Base-by-base conservation (phyloP, 768 basidiomycete genomes). In the Suillus occidentalis region DNA sequence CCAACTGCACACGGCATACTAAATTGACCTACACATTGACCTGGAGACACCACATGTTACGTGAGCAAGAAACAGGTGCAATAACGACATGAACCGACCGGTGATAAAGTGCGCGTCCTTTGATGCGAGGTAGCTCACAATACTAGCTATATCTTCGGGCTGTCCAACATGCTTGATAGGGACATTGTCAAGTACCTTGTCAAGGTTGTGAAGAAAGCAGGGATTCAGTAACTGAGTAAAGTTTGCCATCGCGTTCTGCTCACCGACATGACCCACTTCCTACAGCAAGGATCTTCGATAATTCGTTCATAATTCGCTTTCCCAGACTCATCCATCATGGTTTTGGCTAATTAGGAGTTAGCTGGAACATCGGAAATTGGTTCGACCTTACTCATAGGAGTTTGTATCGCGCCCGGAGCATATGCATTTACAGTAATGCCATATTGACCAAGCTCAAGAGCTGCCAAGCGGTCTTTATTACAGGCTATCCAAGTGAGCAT, bases 391-490 rank as follows among this genome's bases (percentile, higher is more conserved):
- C 81, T 25, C 71, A 80, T 57, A 5, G 65, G 55, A 0, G 76
- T 81, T 0, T 70, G 49, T 50, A 78, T 75, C 18, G 64, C 8
- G 4, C 80, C 77, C 0, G 81, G 82, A 3, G 79, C 77, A 62
- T 83, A 81, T 1, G 77, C 71, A 58, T 82, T 81, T 4, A 79
- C 81, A 0, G 79, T 80, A 40, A 82, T 80, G 10, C 69, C 66
- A 64, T 79, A 65, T 18, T 70, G 58, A 1, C 73, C 76, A 34
- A 79, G 70, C 66, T 82, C 80, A 12, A 70, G 22, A 31, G 72
- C 68, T 69, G 25, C 52, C 9, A 18, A 25, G 25, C 16, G 16
- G 18, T 20, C 62, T 22, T 61, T 22, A 63, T 25, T 45, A 53
- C 6, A 10, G 12, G n/a, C 31, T 5, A 8, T 14, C 1, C 22